phyloP scores from a whole-genome alignment of 257 asterid genomes.

The Solanum chilense region DNA sequence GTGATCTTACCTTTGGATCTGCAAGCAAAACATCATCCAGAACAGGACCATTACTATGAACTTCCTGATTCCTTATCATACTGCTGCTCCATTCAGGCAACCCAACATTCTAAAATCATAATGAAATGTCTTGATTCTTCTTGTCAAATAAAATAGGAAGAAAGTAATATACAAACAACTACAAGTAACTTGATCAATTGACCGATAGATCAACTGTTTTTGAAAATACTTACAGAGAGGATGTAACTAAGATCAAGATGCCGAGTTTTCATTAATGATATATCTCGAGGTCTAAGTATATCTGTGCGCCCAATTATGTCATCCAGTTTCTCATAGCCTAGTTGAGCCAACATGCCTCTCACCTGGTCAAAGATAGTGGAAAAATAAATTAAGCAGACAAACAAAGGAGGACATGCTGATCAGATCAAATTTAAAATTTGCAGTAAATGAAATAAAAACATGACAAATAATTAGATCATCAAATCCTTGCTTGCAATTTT shows the following conservation, averaged over 20 bases:
- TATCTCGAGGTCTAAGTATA: constrained; percentile 66
- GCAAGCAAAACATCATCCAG: constrained; percentile 77
- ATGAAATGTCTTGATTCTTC: not conserved
- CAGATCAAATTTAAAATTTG: not conserved
- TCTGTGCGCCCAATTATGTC: constrained; percentile 89
- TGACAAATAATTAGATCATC: not conserved
- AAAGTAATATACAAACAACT: not conserved
- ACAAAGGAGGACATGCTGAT: not conserved
- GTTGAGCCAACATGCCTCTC: constrained; percentile 83
- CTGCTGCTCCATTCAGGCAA: constrained; percentile 91
- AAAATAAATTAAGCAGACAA: not conserved
- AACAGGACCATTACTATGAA: constrained; percentile 90
- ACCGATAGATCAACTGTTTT: not conserved
- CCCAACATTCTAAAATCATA: constrained; percentile 56
- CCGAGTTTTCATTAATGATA: constrained; percentile 88
- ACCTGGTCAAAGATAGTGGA: constrained; percentile 38
- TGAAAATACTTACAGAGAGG: constrained; percentile 54
- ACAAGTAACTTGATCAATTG: not conserved
- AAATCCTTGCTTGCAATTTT: not conserved
- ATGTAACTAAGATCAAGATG: constrained; percentile 79
- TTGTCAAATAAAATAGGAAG: not conserved
- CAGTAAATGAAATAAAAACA: not conserved
- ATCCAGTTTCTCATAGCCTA: constrained; percentile 93
- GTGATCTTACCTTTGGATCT: constrained; percentile 54
- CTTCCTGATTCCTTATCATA: constrained; percentile 77